phyloP scores from a whole-genome alignment of 208 protist species.

The Porcisia hertigi region DNA sequence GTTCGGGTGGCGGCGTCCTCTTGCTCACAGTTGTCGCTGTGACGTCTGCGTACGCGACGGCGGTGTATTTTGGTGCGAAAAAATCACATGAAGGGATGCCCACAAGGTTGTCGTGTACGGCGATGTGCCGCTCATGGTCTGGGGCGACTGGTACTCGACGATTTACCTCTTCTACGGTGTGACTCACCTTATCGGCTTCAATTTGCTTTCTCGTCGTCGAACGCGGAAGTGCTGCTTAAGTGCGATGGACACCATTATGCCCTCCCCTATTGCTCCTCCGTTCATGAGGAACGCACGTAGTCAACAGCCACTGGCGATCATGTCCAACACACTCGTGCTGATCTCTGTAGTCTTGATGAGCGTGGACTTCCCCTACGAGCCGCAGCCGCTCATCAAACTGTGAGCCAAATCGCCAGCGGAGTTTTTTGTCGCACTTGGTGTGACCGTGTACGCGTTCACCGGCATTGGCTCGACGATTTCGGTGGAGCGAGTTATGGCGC shows the following conservation, averaged over 20 bases:
- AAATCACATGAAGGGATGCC: constrained; percentile 47
- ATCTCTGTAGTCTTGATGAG: constrained; percentile 48
- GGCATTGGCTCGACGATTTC: constrained; percentile 45
- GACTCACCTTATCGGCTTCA: constrained; percentile 53
- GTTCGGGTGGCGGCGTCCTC: constrained; percentile 49
- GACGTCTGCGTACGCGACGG: constrained; percentile 58
- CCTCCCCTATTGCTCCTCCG: constrained; percentile 43
- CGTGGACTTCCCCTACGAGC: constrained; percentile 46
- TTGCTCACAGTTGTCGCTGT: constrained; percentile 43
- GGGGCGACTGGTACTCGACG: constrained; percentile 48
- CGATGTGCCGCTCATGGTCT: constrained; percentile 43
- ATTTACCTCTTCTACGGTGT: constrained; percentile 61
- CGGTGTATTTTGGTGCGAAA: constrained; percentile 58
- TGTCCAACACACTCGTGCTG: constrained; percentile 50
- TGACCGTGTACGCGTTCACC: constrained; percentile 64
- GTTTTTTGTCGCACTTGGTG: constrained; percentile 55
- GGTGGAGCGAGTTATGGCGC: constrained; percentile 48
- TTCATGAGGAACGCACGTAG: constrained; percentile 52
- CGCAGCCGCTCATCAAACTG: constrained; percentile 29
- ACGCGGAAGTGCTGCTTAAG: constrained; percentile 44
- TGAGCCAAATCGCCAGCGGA: constrained; percentile 39
- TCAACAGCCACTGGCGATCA: constrained; percentile 44
- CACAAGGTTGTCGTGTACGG: constrained; percentile 53
- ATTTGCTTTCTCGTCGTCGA: constrained; percentile 51
- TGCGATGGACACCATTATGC: constrained; percentile 54